Conservation (phyloP, 345 rosid species). For the Boechera retrofracta region DNA sequence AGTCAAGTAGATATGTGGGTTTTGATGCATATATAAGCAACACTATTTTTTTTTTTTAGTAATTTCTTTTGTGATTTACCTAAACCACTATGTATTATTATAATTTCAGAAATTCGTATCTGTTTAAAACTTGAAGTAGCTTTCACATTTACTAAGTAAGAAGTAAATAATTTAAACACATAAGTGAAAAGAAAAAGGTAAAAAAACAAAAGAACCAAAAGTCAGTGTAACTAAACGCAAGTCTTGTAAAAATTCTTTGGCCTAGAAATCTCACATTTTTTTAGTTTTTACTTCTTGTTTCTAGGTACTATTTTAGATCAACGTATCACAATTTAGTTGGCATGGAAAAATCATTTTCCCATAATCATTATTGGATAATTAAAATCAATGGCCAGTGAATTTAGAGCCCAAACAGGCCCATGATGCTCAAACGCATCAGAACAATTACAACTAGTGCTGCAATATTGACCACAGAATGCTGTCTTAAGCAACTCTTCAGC, state of each 20-base stretch:
- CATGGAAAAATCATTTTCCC: no score
- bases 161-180: conserved; percentile 7
- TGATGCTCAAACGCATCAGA: no score
- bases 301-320: no score
- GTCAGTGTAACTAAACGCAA: conserved; percentile 21
- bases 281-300: no score
- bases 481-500: no score
- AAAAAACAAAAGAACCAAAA: background rate
- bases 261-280: conserved; percentile 30
- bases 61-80: background rate
- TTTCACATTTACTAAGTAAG: conserved; percentile 27
- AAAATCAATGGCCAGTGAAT: no score
- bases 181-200: background rate
- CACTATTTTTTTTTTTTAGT: background rate
- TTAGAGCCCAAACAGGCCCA: no score
- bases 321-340: no score
- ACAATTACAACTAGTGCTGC: no score
- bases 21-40: conserved; percentile 15
- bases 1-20: background rate
- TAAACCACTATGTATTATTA: conserved; percentile 16
- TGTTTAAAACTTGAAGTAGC: conserved; percentile 1
- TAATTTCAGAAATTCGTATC: conserved; percentile 1
- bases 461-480: no score
- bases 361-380: no score
- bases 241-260: conserved; percentile 31